These are phyloP conservation scores for Magnusiomyces suaveolens DNA, from an alignment of 1,139 yeast genomes.

Conservation along the genomic window DNA sequence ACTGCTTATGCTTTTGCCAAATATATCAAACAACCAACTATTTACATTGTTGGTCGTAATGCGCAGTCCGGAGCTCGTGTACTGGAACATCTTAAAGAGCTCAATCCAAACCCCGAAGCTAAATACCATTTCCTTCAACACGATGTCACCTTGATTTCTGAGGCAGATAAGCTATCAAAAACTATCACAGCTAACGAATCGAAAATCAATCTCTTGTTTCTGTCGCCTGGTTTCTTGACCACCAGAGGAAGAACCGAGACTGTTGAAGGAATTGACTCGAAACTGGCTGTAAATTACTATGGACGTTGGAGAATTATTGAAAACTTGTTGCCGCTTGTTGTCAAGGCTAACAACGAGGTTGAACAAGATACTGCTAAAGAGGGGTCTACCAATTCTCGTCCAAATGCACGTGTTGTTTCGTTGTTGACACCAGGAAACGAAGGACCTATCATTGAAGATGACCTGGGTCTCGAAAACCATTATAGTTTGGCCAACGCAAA, in stretches of 20 bases:
- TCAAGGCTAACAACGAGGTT: slow-evolving; percentile 21
- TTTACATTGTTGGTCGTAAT: slow-evolving; percentile 29
- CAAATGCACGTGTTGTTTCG: slow-evolving; percentile 26
- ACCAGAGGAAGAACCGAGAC: slow-evolving; percentile 22
- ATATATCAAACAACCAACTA: slow-evolving; percentile 24
- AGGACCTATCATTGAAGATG: slow-evolving; percentile 21
- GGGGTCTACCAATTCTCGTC: background rate
- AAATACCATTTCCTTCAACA: slow-evolving; percentile 22
- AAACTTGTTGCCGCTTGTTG: slow-evolving; percentile 23
- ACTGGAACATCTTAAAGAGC: slow-evolving; percentile 18
- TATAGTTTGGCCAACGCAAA: slow-evolving; percentile 13
- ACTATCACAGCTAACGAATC: slow-evolving; percentile 20
- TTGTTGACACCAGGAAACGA: slow-evolving; percentile 27
- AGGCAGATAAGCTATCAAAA: slow-evolving; percentile 20
- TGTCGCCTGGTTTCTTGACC: slow-evolving; percentile 24
- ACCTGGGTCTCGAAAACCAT: slow-evolving; percentile 21
- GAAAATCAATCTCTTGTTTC: slow-evolving; percentile 25
- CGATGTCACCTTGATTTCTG: slow-evolving; percentile 23
- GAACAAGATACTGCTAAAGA: background rate
- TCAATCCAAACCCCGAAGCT: slow-evolving; percentile 21
- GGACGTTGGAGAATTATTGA: slow-evolving; percentile 25
- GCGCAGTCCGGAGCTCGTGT: slow-evolving; percentile 21
- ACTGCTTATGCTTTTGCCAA: slow-evolving; percentile 27
- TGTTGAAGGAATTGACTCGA: slow-evolving; percentile 26
- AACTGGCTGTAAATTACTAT: slow-evolving; percentile 27